Evolutionary conservation across 208 protist genomes (phyloP), one percentile per base, ranked within the genome.

Genomic region (Trypanosoma congolense): DNA sequence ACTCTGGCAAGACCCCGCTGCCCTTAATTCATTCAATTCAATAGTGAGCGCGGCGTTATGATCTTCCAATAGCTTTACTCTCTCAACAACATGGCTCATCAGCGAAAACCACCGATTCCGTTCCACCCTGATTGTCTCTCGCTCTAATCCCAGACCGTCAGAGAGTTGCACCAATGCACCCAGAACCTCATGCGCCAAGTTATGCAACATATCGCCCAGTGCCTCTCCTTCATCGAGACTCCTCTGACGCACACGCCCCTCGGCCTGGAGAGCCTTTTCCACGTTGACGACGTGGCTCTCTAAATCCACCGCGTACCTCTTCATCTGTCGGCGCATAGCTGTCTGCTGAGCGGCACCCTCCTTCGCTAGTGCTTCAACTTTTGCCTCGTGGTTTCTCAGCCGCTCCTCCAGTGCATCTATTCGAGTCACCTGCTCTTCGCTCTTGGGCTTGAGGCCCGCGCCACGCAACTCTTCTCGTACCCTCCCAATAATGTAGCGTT

Each of bases 401-500:
- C 69, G 66, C 33, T 65, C 57, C 31, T 71, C 52, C 31, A 73
- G 45, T 10, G 44, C n/a, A n/a, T n/a, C n/a, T n/a, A n/a, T n/a
- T n/a, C n/a, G n/a, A n/a, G n/a, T n/a, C n/a, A n/a, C n/a, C n/a
- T n/a, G n/a, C n/a, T n/a, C n/a, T n/a, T n/a, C n/a, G n/a, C 40
- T 0, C 57, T 38, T 35, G 51, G 19, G n/a, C n/a, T n/a, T n/a
- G n/a, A n/a, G n/a, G n/a, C 33, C 33, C 9, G 33, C 33, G 31
- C 14, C 4, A 44, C 22, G 55, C 36, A 59, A 19, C 19, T 59
- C 55, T n/a, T 42, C 52, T 43, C 61, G 65, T 9, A 80, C 70
- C 33, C 59, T 70, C 22, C 51, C 42, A 40, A 85, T 68, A 28
- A 80, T 61, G 54, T 62, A 85, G 3, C 47, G 47, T 49, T 78